phyloP scores from a whole-genome alignment of 2,329 filamentous ascomycete genomes.

The Phyllosticta citribraziliensis region DNA sequence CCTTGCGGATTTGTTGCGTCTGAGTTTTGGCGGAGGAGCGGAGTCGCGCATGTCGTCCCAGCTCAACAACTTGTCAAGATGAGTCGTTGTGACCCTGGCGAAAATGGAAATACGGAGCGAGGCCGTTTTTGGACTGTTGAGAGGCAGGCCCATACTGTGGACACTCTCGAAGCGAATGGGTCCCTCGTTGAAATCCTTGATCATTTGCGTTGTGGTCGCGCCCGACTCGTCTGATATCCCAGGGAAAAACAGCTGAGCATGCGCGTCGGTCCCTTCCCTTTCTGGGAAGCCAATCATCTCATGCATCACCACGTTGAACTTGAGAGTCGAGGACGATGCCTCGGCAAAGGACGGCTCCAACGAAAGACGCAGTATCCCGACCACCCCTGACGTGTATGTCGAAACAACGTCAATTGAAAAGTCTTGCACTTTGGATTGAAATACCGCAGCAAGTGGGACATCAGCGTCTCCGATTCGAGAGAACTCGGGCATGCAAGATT shows the following conservation, averaged over 20 bases:
- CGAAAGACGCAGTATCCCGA: constrained; percentile 83
- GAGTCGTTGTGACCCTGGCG: constrained; percentile 82
- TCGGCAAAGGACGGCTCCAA: constrained; percentile 89
- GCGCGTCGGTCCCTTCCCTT: constrained; percentile 87
- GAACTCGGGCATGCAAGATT: constrained; percentile 83
- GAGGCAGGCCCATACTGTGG: constrained; percentile 90
- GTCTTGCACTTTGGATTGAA: constrained; percentile 89
- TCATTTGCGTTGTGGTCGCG: constrained; percentile 91
- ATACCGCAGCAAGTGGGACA: constrained; percentile 84
- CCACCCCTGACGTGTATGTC: constrained; percentile 80
- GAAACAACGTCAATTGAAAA: constrained; percentile 85
- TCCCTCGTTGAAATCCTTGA: constrained; percentile 85
- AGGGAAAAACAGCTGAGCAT: constrained; percentile 93
- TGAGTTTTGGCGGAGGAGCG: constrained; percentile 45
- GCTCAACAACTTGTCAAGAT: constrained; percentile 91
- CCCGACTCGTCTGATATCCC: constrained; percentile 76
- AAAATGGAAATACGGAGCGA: constrained; percentile 82
- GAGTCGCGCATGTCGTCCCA: constrained; percentile 97
- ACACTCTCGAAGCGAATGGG: constrained; percentile 93
- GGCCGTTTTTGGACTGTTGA: constrained; percentile 64
- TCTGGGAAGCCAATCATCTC: constrained; percentile 92
- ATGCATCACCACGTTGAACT: constrained; percentile 98
- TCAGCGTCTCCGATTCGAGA: constrained; percentile 88
- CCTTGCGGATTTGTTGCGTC: constrained; percentile 52
- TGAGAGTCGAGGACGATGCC: constrained; percentile 82